Evolutionary conservation across 2,329 filamentous ascomycete species (phyloP), one percentile per base, ranked within the genome.

Genomic region (Hymenoscyphus occultus): DNA sequence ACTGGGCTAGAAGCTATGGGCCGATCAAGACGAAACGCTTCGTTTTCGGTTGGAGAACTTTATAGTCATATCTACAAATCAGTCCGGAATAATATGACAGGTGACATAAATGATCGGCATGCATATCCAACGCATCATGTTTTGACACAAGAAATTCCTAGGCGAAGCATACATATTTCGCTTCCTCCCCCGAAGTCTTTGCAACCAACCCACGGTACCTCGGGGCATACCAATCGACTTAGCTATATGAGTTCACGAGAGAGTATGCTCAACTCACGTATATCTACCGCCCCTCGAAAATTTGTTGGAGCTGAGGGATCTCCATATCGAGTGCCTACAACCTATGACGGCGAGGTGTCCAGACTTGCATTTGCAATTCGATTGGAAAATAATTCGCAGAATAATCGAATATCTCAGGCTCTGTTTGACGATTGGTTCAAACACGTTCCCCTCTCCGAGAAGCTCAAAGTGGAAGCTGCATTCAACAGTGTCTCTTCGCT

Each of bases 381-480:
- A 28, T 7, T 57, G 16, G 32, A 57, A 39, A 28, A 57, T 16
- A 57, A 22, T 3, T 35, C 35, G 28, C 54, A 35, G 35, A 14
- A 31, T 28, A 28, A 28, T 1, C 19, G 16, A 19, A 10, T 57
- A 6, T 28, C 54, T 9, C 28, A 35, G 54, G 54, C 12, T 35
- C 31, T 57, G 16, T 57, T 57, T 9, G 32, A 57, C 14, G 54
- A 57, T 14, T 57, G 54, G 54, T 19, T 57, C 28, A 57, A 39
- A 9, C 10, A 28, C 32, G 56, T 60, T 13, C 60, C 64, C 16
- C 28, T 39, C n/a, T 39, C n/a, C 2, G 59, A 54, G 19, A 39
- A 60, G 35, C 28, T 65, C 9, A 63, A 63, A 40, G 56, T 62
- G 16, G 64, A 65, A 60, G 64, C 63, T 40, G 59, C 48, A 10